Percentiles rank a stretch among this genome's conserved stretches.
Conservation (phyloP, 441 rosid genomes). For the Euphorbia corollata region DNA sequence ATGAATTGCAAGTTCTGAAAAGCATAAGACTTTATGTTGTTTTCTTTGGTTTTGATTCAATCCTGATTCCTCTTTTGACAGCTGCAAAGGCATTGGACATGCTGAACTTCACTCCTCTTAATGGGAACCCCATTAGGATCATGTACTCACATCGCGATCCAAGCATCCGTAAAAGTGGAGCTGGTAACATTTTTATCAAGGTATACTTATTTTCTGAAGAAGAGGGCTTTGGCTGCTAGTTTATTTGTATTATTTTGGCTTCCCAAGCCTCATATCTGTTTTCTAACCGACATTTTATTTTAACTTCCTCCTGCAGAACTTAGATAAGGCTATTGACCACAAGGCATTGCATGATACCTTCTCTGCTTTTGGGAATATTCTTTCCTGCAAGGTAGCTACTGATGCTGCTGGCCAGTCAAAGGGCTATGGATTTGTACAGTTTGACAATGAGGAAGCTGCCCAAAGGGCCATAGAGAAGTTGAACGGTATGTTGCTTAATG, state of each 20-base stretch:
- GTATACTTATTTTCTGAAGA: slow-evolving; percentile 23
- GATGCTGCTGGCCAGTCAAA: slow-evolving; percentile 71
- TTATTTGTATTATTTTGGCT: slow-evolving; percentile 9
- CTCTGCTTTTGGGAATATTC: slow-evolving; percentile 59
- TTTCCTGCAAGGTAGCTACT: slow-evolving; percentile 78
- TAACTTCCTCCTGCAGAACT: slow-evolving; percentile 39
- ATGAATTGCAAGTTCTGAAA: background rate
- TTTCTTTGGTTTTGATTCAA: background rate
- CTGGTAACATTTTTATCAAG: slow-evolving; percentile 81
- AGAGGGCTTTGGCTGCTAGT: background rate
- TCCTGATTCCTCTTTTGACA: background rate
- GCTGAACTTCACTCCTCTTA: slow-evolving; percentile 61
- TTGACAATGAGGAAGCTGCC: slow-evolving; percentile 67
- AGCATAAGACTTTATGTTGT: background rate
- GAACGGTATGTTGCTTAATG: slow-evolving; percentile 79
- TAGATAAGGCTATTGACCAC: slow-evolving; percentile 73
- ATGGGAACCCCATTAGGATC: slow-evolving; percentile 65
- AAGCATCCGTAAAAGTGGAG: slow-evolving; percentile 66
- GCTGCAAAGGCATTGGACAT: slow-evolving; percentile 48
- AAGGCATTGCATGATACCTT: slow-evolving; percentile 78
- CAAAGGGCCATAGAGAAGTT: slow-evolving; percentile 60
- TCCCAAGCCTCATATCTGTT: background rate
- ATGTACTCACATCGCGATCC: slow-evolving; percentile 88
- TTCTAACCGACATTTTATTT: background rate
- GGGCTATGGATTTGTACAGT: slow-evolving; percentile 90